A percentile compares a stretch with the other conserved stretches of the same genome.
Conservation (phyloP, 2,329 filamentous ascomycete species). For the Thermochaetoides dissita region DNA sequence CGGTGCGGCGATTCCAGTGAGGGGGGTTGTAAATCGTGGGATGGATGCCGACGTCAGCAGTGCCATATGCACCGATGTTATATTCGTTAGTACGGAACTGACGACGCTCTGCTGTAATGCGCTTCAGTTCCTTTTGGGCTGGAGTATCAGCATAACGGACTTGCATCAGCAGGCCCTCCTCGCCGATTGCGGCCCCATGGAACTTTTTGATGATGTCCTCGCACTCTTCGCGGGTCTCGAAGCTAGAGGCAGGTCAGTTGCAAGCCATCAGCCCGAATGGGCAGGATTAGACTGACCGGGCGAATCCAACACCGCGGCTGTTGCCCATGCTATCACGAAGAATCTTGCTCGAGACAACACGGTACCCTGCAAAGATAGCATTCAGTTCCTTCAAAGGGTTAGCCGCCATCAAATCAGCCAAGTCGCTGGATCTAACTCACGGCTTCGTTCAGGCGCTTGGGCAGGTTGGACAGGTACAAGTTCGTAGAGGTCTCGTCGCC, state of each 20-base stretch:
- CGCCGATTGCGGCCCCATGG: slow-evolving; percentile 63
- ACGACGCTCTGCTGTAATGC: slow-evolving; percentile 85
- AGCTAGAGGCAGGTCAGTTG: slow-evolving; percentile 40
- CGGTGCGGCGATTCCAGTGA: slow-evolving; percentile 23
- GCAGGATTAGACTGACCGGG: slow-evolving; percentile 50
- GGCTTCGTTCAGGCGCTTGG: slow-evolving; percentile 80
- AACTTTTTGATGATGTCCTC: slow-evolving; percentile 79
- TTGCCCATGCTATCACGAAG: slow-evolving; percentile 83
- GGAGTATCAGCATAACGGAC: slow-evolving; percentile 96
- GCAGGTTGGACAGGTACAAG: slow-evolving; percentile 93
- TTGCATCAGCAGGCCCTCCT: slow-evolving; percentile 72
- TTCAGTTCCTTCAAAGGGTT: slow-evolving; percentile 47
- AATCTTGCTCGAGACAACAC: slow-evolving; percentile 87
- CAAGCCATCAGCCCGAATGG: background rate
- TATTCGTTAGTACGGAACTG: slow-evolving; percentile 96
- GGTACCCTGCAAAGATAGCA: slow-evolving; percentile 64
- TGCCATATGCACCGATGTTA: slow-evolving; percentile 58
- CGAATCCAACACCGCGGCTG: slow-evolving; percentile 93
- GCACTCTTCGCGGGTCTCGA: slow-evolving; percentile 77
- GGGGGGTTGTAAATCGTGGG: slow-evolving; percentile 31
- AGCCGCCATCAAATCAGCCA: slow-evolving; percentile 2
- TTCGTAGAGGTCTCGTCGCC: slow-evolving; percentile 84
- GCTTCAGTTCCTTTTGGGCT: slow-evolving; percentile 91
- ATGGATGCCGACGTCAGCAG: slow-evolving; percentile 43
- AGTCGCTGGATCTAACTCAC: slow-evolving; percentile 33